These are phyloP conservation scores for Candida hungchunana DNA, from an alignment of 805 yeast genomes.

Conservation along the genomic window DNA sequence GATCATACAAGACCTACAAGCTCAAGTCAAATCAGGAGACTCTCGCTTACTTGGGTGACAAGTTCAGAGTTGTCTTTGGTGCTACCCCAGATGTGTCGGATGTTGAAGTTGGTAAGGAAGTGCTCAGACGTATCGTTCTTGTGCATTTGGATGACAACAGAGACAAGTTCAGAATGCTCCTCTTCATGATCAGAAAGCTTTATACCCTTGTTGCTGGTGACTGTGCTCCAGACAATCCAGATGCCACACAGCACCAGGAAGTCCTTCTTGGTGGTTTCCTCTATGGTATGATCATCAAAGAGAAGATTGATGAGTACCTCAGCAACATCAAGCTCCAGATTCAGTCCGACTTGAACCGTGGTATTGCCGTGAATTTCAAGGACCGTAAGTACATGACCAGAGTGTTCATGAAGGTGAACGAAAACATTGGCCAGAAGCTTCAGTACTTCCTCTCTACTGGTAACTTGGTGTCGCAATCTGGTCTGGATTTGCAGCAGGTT, in stretches of 20 bases:
- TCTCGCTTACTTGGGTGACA: conserved; percentile 92
- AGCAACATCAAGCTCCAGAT: conserved; percentile 69
- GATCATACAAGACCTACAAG: conserved; percentile 80
- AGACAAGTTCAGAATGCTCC: conserved; percentile 82
- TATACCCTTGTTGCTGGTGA: conserved; percentile 96
- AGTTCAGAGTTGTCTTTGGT: conserved; percentile 89
- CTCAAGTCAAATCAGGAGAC: conserved; percentile 81
- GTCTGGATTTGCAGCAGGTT: conserved; percentile 95
- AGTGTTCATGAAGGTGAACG: conserved; percentile 76
- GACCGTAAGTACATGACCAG: conserved; percentile 81
- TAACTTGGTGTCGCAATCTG: conserved; percentile 94
- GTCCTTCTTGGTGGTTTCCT: conserved; percentile 92
- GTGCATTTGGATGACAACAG: conserved; percentile 73
- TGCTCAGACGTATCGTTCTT: conserved; percentile 76
- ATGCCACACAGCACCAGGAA: conserved; percentile 98
- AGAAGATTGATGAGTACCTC: conserved; percentile 91
- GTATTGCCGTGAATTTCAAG: conserved; percentile 73
- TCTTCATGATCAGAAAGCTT: conserved; percentile 93
- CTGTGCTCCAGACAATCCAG: conserved; percentile 96
- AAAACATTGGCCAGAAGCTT: conserved; percentile 90
- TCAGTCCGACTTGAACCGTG: conserved; percentile 75
- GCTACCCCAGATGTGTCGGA: conserved; percentile 87
- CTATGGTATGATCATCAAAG: conserved; percentile 94
- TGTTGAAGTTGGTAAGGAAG: conserved; percentile 84
- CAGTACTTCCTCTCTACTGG: conserved; percentile 96